A percentile compares a stretch with the other conserved stretches of the same genome.
Evolutionary conservation across 2,329 filamentous ascomycete genomes (phyloP).

Genomic region (Aspergillus sp.): DNA sequence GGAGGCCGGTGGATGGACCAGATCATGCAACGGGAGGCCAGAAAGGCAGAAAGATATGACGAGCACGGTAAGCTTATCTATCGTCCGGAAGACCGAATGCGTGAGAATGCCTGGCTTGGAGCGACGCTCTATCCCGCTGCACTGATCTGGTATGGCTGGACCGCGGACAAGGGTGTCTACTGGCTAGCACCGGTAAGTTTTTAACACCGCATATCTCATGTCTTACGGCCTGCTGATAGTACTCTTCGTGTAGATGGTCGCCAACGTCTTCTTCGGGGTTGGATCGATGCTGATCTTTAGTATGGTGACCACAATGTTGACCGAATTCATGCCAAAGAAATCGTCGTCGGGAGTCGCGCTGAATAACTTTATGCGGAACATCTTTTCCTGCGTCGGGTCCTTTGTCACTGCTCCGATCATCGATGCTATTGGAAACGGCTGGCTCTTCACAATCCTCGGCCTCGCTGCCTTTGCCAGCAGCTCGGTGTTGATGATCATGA

Average conservation of each 20-base stretch:
- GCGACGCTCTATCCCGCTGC: conserved; percentile 67
- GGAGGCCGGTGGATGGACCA: conserved; percentile 75
- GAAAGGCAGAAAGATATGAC: conserved; percentile 67
- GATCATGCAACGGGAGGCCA: conserved; percentile 76
- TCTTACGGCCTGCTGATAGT: too few relatives aligned
- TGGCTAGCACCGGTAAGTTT: conserved; percentile 56
- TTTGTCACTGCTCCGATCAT: conserved; percentile 71
- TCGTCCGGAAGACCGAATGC: conserved; percentile 76
- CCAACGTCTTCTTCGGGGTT: conserved; percentile 71
- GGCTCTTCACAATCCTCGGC: conserved; percentile 66
- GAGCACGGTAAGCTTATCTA: conserved; percentile 64
- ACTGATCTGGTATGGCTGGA: conserved; percentile 77
- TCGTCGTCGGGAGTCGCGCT: conserved; percentile 72
- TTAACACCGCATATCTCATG: neutral
- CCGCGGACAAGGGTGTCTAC: conserved; percentile 58
- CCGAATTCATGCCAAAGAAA: conserved; percentile 73
- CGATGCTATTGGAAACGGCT: conserved; percentile 68
- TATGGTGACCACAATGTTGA: conserved; percentile 75
- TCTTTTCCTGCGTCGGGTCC: conserved; percentile 69
- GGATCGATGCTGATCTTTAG: conserved; percentile 77
- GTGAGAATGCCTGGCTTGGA: conserved; percentile 76
- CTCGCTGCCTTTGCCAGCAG: conserved; percentile 57
- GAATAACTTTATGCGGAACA: conserved; percentile 79
- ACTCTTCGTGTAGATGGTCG: conserved; percentile 45
- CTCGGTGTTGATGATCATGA: conserved; percentile 60